Evolutionary conservation across 805 yeast species (phyloP).

Genomic region (Metschnikowia corniflorae): DNA sequence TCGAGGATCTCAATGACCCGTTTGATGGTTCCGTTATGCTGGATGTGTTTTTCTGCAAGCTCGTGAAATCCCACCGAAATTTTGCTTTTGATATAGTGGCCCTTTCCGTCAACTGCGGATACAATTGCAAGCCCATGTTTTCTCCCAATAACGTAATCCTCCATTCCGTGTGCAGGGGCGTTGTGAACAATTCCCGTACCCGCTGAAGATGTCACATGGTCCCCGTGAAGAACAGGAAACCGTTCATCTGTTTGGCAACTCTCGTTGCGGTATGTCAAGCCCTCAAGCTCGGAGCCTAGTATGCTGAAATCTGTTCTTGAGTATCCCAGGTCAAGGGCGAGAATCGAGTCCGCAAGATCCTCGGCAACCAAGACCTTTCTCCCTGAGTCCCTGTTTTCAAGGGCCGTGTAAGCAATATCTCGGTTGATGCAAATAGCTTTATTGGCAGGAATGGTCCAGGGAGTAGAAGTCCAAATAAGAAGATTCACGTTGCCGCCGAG

Average conservation of each 20-base stretch:
- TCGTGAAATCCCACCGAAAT: constrained; percentile 44
- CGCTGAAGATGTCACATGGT: constrained; percentile 71
- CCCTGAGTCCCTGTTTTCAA: constrained; percentile 21
- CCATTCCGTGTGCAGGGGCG: constrained; percentile 97
- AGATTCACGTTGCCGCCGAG: constrained; percentile 19
- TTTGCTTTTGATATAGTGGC: constrained; percentile 54
- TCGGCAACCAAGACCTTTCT: constrained; percentile 57
- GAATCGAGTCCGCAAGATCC: constrained; percentile 41
- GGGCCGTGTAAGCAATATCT: constrained; percentile 53
- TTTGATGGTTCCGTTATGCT: constrained; percentile 28
- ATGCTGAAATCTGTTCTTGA: constrained; percentile 7
- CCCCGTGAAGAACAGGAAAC: constrained; percentile 71
- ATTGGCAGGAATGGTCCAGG: constrained; percentile 94
- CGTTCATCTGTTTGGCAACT: constrained; percentile 28
- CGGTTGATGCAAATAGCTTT: constrained; percentile 73
- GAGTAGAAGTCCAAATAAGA: constrained; percentile 95
- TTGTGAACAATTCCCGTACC: constrained; percentile 97
- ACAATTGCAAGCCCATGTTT: constrained; percentile 52
- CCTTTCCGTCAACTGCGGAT: constrained; percentile 78
- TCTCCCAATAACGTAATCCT: constrained; percentile 76
- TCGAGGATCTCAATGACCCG: constrained; percentile 34
- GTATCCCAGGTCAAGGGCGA: constrained; percentile 24
- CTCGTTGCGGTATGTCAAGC: constrained; percentile 53
- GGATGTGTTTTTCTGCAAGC: constrained; percentile 15
- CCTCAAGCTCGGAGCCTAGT: constrained; percentile 25